Conservation (phyloP, 345 rosid species). For the Lagerstroemia speciosa region DNA sequence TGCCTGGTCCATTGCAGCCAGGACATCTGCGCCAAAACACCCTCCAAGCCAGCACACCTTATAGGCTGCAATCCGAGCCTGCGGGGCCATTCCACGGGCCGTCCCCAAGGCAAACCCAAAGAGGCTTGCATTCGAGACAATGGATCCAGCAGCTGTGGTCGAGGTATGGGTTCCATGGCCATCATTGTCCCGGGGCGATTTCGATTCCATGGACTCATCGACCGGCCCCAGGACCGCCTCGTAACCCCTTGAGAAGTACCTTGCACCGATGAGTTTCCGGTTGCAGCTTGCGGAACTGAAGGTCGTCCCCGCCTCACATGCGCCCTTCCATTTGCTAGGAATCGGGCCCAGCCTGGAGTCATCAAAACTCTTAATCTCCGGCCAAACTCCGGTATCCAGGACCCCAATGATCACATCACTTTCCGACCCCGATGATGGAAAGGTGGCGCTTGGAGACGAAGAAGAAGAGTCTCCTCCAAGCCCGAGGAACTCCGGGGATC, state of each 20-base stretch:
- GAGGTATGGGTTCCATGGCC: constrained; percentile 67
- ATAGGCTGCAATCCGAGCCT: constrained; percentile 51
- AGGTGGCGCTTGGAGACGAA: constrained; percentile 9
- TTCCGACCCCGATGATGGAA: constrained; percentile 30
- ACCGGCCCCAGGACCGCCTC: constrained; percentile 40
- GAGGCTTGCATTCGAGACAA: constrained; percentile 39
- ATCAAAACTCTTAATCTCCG: constrained; percentile 46
- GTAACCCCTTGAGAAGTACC: constrained; percentile 48
- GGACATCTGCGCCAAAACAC: constrained; percentile 52
- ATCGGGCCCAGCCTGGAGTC: constrained; percentile 46
- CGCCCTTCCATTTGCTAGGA: constrained; percentile 52
- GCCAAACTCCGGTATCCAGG: constrained; percentile 66
- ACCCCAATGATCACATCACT: constrained; percentile 54
- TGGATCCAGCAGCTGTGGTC: constrained; percentile 53
- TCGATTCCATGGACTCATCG: constrained; percentile 39
- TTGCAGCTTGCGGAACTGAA: constrained; percentile 45
- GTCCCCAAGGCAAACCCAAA: constrained; percentile 44
- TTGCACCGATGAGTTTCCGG: constrained; percentile 51
- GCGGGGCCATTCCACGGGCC: constrained; percentile 62
- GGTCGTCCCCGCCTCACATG: constrained; percentile 36
- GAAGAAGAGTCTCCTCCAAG: constrained; percentile 22
- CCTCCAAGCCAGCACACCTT: constrained; percentile 69
- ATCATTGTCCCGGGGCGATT: constrained; percentile 58
- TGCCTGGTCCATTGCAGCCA: constrained; percentile 50
- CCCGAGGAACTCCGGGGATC: constrained; percentile 65